Evolutionary conservation across 2,329 filamentous ascomycete genomes (phyloP), one percentile per base, ranked within the genome.

Genomic region (Amylocarpus encephaloides): DNA sequence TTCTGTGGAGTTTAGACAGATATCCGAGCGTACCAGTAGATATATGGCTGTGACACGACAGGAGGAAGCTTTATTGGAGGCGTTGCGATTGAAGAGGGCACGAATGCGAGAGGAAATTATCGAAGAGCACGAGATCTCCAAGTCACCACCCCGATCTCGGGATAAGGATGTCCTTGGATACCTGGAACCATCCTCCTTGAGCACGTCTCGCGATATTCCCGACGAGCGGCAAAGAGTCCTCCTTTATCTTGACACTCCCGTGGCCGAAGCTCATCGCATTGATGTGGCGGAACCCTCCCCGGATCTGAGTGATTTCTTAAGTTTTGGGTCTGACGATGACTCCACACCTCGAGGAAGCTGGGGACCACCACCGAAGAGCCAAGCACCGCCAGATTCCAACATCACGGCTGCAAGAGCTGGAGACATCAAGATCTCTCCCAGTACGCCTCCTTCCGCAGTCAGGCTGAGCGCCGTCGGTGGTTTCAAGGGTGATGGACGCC

Each of bases 41-140:
- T 63, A 76, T 16, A 76, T 78, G 64, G 70, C 73, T 12, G 75
- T 78, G 22, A 78, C 75, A 0, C 66, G 72, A 48, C 74, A 77
- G 59, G 75, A 78, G 62, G 73, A 77, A 53, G 67, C 71, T 36
- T 66, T 78, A 1, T 63, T 78, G 3, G 73, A 74, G 57, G 72
- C 74, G 1, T 71, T 78, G 63, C 67, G 75, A 48, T 64, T 68
- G 46, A 73, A 74, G 43, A 68, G 72, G 54, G 72, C 73, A 44
- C 69, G 67, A 35, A 70, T 76, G 59, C 69, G 70, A 3, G 67
- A 72, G 16, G 68, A 68, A 53, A 65, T 73, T 6, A 60, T 66
- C 26, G 52, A 64, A 43, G 62, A 66, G 50, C 62, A 64, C 47
- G 56, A 64, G 45, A 58, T 49, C 7, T 36, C 48, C 32, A 60